Base-by-base conservation (phyloP, 2,329 filamentous ascomycete genomes). In the Cladobotryum protrusum region DNA sequence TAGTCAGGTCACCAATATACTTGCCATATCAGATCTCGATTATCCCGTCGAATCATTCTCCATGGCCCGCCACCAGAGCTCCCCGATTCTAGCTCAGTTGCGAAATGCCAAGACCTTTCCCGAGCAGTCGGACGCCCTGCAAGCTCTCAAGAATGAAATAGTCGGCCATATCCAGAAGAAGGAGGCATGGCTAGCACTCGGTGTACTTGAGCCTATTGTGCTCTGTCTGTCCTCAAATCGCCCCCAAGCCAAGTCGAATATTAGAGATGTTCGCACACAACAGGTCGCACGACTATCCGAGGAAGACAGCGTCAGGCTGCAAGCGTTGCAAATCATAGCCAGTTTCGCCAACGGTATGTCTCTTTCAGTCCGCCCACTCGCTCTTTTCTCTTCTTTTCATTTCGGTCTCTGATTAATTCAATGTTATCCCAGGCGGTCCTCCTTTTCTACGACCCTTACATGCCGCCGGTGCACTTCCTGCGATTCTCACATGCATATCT, bases 91-190 rank as follows among this genome's bases (percentile, higher is more conserved):
- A 45, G 67, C 75, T 49, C 77, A 82, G 63, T 72, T 86, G 49
- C 74, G 74, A 55, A 76, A 71, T 59, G 76, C 83, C 9, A 73
- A 71, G 55, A 73, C 70, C 34, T 64, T 70, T 43, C 56, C 68
- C 18, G 78, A 83, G 55, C 78, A 79, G 59, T 71, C 79, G 37
- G 71, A 75, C 20, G 79, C 83, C 45, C 75, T 96, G 41, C 82
- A 84, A 56, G 74, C 76, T 39, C 72, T 99, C 29, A 97, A 96
- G 73, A 93, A 96, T 67, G 87, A 93, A 55, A 79, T 95, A 43
- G 83, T 96, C 53, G 93, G 93, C 19, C 89, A 97, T 67, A 78
- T 86, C 33, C 84, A 92, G 66, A 85, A 85, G 66, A 99, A 99
- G 69, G 86, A 92, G 68, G 70, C 81, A 50, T 91, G 85, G 74